Percentiles rank a stretch among this genome's conserved stretches.
Evolutionary conservation across 441 rosid species (phyloP).

Genomic region (Eugenia klotzschiana): DNA sequence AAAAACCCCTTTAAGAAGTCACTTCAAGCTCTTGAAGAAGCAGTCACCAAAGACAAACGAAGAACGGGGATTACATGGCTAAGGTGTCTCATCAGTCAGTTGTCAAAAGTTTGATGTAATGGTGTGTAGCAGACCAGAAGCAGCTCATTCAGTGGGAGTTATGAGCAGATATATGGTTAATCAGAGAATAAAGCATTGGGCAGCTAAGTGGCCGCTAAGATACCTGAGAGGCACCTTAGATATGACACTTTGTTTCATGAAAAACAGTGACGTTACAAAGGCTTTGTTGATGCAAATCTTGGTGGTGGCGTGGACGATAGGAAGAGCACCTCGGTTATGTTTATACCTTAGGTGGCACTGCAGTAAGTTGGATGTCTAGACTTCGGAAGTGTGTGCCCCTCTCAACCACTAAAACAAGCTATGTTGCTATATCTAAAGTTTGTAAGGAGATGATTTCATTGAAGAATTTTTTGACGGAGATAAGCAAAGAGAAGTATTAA

Average conservation of each 20-base stretch:
- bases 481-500: not conserved
- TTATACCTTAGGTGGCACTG: not conserved
- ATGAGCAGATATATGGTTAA: not conserved
- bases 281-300: not conserved
- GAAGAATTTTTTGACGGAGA: not conserved
- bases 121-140: not conserved
- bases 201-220: not conserved
- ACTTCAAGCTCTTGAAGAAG: not conserved
- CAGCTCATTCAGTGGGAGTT: not conserved
- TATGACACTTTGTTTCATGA: not conserved
- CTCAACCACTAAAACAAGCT: not conserved
- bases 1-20: not conserved
- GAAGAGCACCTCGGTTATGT: not conserved
- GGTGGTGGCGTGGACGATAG: not conserved
- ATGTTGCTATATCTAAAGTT: not conserved
- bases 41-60: not conserved
- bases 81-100: not conserved
- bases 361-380: not conserved
- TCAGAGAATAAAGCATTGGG: not conserved
- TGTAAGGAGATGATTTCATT: not conserved
- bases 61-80: not conserved
- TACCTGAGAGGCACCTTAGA: not conserved
- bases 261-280: not conserved
- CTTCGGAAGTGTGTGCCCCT: not conserved
- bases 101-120: not conserved